Percentiles rank a stretch among this genome's conserved stretches.
phyloP scores from a whole-genome alignment of 2,329 filamentous ascomycete genomes.

The Microdochium trichocladiopsis region DNA sequence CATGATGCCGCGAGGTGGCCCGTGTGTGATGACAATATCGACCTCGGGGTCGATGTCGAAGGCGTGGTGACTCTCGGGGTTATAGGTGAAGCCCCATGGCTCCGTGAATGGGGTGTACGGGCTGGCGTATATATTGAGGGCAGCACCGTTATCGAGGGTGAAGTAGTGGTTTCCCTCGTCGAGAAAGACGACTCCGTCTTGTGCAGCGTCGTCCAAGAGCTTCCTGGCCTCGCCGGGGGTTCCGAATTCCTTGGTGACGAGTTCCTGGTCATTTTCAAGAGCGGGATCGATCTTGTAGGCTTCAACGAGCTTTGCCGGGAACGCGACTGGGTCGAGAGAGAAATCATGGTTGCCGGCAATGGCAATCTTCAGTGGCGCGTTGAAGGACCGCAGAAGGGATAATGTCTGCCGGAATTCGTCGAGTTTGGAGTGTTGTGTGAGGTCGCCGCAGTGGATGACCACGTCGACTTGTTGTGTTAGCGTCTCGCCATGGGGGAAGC shows the following conservation, averaged over 20 bases:
- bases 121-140: constrained; percentile 43
- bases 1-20: constrained; percentile 43
- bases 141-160: constrained; percentile 39
- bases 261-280: constrained; percentile 6
- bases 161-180: constrained; percentile 43
- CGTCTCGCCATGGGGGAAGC: constrained; percentile 5
- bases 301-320: constrained; percentile 13
- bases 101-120: constrained; percentile 40
- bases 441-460: constrained; percentile 44
- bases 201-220: constrained; percentile 29
- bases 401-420: constrained; percentile 33
- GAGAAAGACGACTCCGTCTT: constrained; percentile 36
- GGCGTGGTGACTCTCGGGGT: constrained; percentile 23
- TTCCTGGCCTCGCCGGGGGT: constrained; percentile 25
- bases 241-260: constrained; percentile 27
- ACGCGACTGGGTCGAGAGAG: constrained; percentile 25
- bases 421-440: constrained; percentile 34
- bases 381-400: constrained; percentile 29
- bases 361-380: constrained; percentile 42
- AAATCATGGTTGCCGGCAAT: constrained; percentile 51
- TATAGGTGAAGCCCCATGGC: constrained; percentile 44
- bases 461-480: constrained; percentile 30
- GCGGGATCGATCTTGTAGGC: constrained; percentile 1
- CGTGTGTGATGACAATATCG: constrained; percentile 48
- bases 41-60: constrained; percentile 25